Evolutionary conservation across 2,329 filamentous ascomycete species (phyloP).

Genomic region (Neonectria hederae): DNA sequence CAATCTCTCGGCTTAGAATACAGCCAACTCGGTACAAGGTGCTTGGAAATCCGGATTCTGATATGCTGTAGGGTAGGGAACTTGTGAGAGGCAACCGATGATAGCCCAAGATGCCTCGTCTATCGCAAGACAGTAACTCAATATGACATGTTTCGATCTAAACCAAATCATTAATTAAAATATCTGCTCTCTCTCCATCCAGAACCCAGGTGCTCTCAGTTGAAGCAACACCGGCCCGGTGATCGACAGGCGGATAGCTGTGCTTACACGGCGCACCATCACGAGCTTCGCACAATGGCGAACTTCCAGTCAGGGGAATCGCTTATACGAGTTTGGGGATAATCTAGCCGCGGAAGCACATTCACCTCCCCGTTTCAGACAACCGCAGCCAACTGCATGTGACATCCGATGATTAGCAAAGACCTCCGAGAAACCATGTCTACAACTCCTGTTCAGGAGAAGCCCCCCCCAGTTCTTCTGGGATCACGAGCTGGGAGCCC

Average conservation of each 20-base stretch:
- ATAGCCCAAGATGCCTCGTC: neutral
- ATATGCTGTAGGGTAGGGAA: neutral
- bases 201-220: neutral
- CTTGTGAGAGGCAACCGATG: neutral
- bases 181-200: neutral
- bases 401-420: neutral
- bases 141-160: neutral
- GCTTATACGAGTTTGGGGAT: neutral
- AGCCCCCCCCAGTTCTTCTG: neutral
- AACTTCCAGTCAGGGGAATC: neutral
- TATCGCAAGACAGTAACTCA: neutral
- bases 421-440: neutral
- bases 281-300: neutral
- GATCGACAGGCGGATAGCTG: neutral
- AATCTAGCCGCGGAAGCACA: neutral
- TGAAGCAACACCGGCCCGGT: neutral
- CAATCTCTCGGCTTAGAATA: neutral
- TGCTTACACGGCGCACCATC: neutral
- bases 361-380: neutral
- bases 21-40: neutral
- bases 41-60: neutral
- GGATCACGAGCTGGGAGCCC: slow-evolving; percentile 1
- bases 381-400: neutral
- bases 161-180: neutral
- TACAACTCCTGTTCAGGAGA: neutral